phyloP scores from a whole-genome alignment of 192 early-diverging fungal genomes.

The Dissophora globulifera region DNA sequence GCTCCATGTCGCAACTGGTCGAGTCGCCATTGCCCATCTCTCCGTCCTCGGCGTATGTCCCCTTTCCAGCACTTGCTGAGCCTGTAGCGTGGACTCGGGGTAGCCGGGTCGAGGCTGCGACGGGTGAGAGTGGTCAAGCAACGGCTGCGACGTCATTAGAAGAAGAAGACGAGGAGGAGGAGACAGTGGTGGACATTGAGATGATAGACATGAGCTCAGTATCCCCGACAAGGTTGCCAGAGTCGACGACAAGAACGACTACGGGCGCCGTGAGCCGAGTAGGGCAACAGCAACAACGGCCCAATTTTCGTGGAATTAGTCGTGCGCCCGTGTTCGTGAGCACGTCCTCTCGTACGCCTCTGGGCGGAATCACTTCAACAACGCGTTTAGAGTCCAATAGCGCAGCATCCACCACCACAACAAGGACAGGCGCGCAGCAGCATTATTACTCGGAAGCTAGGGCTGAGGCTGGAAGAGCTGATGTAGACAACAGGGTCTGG shows the following conservation, averaged over 20 bases:
- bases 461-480: too few species aligned
- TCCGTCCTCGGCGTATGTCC: neutral
- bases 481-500: slow-evolving; percentile 10
- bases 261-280: slow-evolving; percentile 1
- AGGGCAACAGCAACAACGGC: too few species aligned
- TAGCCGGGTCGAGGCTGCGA: too few species aligned
- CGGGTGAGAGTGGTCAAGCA: too few species aligned
- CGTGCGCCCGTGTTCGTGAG: slow-evolving; percentile 22
- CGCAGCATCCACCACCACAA: neutral
- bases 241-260: neutral
- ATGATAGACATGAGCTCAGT: too few species aligned
- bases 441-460: too few species aligned
- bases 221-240: too few species aligned
- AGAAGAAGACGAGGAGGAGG: too few species aligned
- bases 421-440: too few species aligned
- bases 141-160: too few species aligned
- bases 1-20: neutral
- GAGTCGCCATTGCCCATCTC: slow-evolving; percentile 1
- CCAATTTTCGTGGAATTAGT: slow-evolving; percentile 21
- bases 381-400: neutral
- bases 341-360: neutral
- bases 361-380: neutral
- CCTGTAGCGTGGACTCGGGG: too few species aligned
- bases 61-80: neutral
- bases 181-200: too few species aligned